Base-by-base conservation (phyloP, 495 filamentous ascomycete genomes). In the Penicillium simplicissimum region DNA sequence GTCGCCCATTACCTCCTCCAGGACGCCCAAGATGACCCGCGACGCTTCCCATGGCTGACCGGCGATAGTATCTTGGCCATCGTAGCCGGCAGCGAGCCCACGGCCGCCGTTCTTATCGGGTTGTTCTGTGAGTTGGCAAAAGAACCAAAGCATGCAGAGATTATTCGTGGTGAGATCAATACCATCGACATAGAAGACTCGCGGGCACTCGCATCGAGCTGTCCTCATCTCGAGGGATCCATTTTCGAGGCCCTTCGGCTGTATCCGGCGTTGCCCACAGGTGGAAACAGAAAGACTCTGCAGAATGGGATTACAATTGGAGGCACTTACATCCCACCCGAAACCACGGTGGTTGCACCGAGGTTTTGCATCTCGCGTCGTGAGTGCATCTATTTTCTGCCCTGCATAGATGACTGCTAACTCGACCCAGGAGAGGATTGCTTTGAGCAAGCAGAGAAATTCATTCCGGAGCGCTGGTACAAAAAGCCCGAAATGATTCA, bases 381-480 rank as follows among this genome's bases (percentile, higher is more conserved):
- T 70, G 63, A 74, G 67, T 59, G 38, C 33, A 69, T 59, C 19
- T 76, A 67, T 55, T 61, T 14, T 13, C 1, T 8, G 5, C 1
- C 6, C 4, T 28, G 13, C 3, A 42, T 17, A 8, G 1, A 59
- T 17, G 9, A 2, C 11, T 40, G 19, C 34, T 59, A 71, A 31
- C 28, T 21, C 17, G 47, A 8, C 28, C 17, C 51, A 74, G 71
- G 60, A 43, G 71, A 74, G 57, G 56, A 57, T 33, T 75, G 69
- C 33, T 84, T 77, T 67, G 66, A 68, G 8, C 31, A 64, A 8
- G 67, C 79, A 0, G 42, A 71, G 7, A 71, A 79, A 3, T 86
- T 81, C 56, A 70, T 87, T 33, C 84, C 84, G 0, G 84, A 86
- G 65, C 78, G 85, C 19, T 87, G 82, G 82, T 76, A 68, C 54